These are phyloP conservation scores for Eucalyptus sp. DNA, from an alignment of 345 rosid species.

Conservation along the genomic window DNA sequence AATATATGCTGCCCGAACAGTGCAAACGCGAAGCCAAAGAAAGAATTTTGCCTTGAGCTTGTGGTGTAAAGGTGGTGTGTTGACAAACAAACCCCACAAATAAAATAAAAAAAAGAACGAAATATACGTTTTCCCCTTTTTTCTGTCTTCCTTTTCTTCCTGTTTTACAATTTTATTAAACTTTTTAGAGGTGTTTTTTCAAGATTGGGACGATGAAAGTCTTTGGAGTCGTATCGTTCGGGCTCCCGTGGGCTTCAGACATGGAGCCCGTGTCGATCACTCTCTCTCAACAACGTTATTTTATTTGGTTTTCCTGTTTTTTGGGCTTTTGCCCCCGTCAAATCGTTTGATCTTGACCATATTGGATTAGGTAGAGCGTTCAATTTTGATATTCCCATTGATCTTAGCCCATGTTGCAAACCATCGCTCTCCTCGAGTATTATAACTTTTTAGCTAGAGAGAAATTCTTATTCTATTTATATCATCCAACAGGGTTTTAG, in stretches of 20 bases:
- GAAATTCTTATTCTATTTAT: not conserved
- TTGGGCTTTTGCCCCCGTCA: not conserved
- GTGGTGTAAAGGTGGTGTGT: not conserved
- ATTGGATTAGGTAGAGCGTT: not conserved
- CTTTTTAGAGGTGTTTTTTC: not conserved
- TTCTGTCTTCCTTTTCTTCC: not conserved
- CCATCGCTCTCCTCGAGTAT: not conserved
- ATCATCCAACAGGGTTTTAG: not conserved
- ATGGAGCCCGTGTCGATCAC: not conserved
- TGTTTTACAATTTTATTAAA: not conserved
- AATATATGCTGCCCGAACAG: not conserved
- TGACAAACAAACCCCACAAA: not conserved
- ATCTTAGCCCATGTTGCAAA: not conserved
- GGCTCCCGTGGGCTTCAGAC: not conserved
- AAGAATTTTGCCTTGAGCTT: not conserved
- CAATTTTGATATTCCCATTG: not conserved
- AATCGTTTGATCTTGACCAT: not conserved
- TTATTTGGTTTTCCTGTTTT: not conserved
- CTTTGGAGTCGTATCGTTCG: not conserved
- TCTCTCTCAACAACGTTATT: not conserved
- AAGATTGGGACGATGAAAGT: not conserved
- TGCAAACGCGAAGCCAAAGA: not conserved
- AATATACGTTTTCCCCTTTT: not conserved
- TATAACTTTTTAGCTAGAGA: not conserved
- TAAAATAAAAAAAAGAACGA: not conserved